Conservation (phyloP, 2,329 filamentous ascomycete species). For the Domatiomyces globalis region DNA sequence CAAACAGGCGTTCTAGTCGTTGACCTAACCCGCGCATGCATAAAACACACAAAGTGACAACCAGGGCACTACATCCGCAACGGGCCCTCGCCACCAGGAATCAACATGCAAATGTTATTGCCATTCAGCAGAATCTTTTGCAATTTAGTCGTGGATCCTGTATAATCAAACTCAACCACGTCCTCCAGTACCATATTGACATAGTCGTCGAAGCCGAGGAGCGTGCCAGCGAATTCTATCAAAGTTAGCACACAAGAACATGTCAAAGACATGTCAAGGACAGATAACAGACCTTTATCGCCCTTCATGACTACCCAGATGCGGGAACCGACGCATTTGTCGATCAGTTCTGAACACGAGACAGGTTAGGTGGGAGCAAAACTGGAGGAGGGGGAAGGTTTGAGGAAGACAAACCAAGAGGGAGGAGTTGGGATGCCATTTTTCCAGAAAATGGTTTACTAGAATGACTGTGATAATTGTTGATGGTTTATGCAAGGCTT, state of each 20-base stretch:
- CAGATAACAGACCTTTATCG: constrained; percentile 64
- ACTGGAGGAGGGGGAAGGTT: neutral
- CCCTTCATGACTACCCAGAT: constrained; percentile 99
- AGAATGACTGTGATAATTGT: neutral
- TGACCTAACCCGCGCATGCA: neutral
- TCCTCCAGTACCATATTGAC: constrained; percentile 99
- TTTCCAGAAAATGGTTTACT: neutral
- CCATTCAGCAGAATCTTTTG: constrained; percentile 92
- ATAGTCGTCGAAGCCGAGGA: constrained; percentile 96
- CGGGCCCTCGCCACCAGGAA: constrained; percentile 64
- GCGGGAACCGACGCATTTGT: constrained; percentile 93
- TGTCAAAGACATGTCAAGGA: neutral
- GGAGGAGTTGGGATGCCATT: constrained; percentile 63
- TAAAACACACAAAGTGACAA: neutral
- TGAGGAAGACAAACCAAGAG: constrained; percentile 40
- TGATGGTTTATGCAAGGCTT: too few relatives aligned
- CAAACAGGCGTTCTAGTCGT: neutral
- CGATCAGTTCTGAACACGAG: constrained; percentile 65
- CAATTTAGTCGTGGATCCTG: constrained; percentile 72
- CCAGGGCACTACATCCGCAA: constrained; percentile 12
- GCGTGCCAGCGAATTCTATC: constrained; percentile 83
- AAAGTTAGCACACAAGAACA: neutral
- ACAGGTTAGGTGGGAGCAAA: constrained; percentile 11
- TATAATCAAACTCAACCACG: constrained; percentile 93
- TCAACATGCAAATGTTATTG: constrained; percentile 98